Conservation (phyloP, 768 basidiomycete species). For the Hypholoma sublateritium region DNA sequence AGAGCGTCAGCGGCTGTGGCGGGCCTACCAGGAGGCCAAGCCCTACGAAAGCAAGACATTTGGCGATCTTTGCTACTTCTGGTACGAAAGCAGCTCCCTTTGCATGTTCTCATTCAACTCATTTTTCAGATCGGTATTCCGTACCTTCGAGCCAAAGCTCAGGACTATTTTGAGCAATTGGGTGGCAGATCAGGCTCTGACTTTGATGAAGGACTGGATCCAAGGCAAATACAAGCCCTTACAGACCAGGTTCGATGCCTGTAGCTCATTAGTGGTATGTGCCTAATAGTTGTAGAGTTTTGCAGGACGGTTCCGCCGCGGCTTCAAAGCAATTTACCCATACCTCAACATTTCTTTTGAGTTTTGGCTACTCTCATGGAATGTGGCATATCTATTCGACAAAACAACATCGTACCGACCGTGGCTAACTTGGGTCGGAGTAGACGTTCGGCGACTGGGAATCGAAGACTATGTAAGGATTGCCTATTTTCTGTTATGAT, state of each 20-base stretch:
- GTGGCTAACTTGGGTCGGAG: constrained; percentile 85
- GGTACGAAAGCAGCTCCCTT: constrained; percentile 42
- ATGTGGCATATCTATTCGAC: constrained; percentile 89
- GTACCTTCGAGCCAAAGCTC: constrained; percentile 84
- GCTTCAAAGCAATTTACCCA: constrained; percentile 79
- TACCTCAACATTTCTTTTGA: constrained; percentile 79
- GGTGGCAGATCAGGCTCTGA: constrained; percentile 81
- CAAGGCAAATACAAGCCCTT: constrained; percentile 42
- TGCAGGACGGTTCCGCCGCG: constrained; percentile 50
- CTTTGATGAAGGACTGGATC: constrained; percentile 50
- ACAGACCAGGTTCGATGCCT: constrained; percentile 49
- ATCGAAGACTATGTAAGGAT: constrained; percentile 73
- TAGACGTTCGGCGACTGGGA: constrained; percentile 79
- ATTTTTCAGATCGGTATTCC: constrained; percentile 75
- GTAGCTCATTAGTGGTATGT: background rate
- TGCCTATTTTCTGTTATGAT: background rate
- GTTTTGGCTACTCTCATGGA: constrained; percentile 79
- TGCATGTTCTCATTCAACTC: background rate
- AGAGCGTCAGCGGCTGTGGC: constrained; percentile 68
- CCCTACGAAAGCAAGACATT: constrained; percentile 64
- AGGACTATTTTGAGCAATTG: constrained; percentile 87
- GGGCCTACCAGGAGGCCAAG: constrained; percentile 63
- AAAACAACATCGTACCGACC: constrained; percentile 85
- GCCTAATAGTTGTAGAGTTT: constrained; percentile 39
- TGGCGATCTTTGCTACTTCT: constrained; percentile 78